Conservation (phyloP, 1,284 basidiomycete genomes). For the Pterulicium gracile region DNA sequence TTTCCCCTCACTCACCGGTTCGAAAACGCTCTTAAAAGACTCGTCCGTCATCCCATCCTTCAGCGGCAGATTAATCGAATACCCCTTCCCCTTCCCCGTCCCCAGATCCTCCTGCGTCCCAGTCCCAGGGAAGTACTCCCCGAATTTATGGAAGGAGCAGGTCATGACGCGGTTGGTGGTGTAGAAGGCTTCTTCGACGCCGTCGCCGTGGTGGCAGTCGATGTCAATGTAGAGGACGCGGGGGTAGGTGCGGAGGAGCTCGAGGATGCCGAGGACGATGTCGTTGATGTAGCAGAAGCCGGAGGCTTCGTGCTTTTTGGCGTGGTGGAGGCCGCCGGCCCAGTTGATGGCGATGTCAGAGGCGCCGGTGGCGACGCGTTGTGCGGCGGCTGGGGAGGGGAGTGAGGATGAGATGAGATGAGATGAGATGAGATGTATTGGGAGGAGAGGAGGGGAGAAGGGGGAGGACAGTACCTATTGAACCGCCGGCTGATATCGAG, state of each 20-base stretch:
- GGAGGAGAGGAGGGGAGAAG: background rate
- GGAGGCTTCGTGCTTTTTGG: constrained; percentile 93
- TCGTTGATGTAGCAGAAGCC: constrained; percentile 99
- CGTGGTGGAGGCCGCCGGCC: constrained; percentile 97
- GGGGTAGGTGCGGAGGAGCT: constrained; percentile 71
- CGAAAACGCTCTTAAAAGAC: constrained; percentile 74
- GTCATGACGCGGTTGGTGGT: constrained; percentile 97
- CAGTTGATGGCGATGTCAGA: constrained; percentile 95
- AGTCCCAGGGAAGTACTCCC: constrained; percentile 96
- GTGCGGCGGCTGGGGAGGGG: constrained; percentile 57
- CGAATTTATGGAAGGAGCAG: constrained; percentile 91
- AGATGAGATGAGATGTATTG: constrained; percentile 3
- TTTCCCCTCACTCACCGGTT: constrained; percentile 63
- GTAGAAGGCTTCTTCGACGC: constrained; percentile 98
- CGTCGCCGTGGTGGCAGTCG: constrained; percentile 97
- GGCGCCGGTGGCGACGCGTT: constrained; percentile 70
- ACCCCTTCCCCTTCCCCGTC: constrained; percentile 79
- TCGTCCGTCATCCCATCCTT: constrained; percentile 91
- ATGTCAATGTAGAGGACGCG: constrained; percentile 98
- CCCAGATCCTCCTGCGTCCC: constrained; percentile 83
- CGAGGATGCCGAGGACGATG: constrained; percentile 85
- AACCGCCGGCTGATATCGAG: constrained; percentile 92
- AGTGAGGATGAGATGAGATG: background rate
- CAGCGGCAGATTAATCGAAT: constrained; percentile 89
- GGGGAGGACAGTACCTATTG: constrained; percentile 45